Evolutionary conservation across 768 basidiomycete genomes (phyloP), one percentile per base, ranked within the genome.

Genomic region (Leccinum variicolor): DNA sequence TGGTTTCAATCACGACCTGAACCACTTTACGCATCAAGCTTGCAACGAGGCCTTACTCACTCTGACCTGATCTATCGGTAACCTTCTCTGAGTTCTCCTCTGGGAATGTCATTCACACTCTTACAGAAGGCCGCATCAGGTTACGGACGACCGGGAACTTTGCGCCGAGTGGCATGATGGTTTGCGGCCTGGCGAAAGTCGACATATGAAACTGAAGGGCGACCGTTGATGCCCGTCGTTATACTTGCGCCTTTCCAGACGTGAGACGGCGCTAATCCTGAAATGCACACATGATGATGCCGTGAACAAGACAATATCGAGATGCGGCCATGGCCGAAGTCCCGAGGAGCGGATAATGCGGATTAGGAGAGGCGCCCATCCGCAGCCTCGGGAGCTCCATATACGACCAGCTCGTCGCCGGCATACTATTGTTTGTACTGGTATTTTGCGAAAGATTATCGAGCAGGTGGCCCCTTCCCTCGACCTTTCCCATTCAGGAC

Each of bases 331-430:
- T 33, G 13, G 13, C 31, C 31, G 31, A 33, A 33, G 31, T 33
- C 5, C 31, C 5, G 31, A 13, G 31, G 11, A 31, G 31, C 13
- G 31, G 31, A 33, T 33, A 33, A 33, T 33, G 31, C 31, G 13
- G 31, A 31, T 31, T 13, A 13, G 5, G 49, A 26, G n/a, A 10
- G 26, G 3, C 6, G 11, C 45, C 47, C 13, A 5, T 78, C 81
- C 19, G 82, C 81, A 53, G 81, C 83, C 29, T 31, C 29, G 52
- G 81, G 81, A 6, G 84, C 79, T 1, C 84, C 85, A 11, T 87
- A 74, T 10, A 87, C 77, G 8, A 86, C 75, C 9, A 79, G 82
- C 60, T 82, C 85, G 74, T 87, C 82, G n/a, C 83, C 84, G 3
- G 65, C 59, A 61, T 80, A 3, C 23, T n/a, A n/a, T n/a, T 23